Evolutionary conservation across 305 asterid species (phyloP).

Genomic region (Fraxinus floribunda): DNA sequence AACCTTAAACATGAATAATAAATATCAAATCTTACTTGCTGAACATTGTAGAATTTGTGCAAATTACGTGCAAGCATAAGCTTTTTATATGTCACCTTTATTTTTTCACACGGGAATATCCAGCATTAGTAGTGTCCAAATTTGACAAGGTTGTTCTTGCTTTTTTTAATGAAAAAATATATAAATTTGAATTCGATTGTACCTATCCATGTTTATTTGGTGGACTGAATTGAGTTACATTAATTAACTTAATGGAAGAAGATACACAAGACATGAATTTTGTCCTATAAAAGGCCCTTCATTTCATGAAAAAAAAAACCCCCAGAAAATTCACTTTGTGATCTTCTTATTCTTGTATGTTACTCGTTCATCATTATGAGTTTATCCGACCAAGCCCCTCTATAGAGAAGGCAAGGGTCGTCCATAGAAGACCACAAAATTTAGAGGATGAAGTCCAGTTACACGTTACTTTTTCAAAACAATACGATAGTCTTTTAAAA

Average conservation of each 20-base stretch:
- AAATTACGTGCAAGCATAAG: background rate
- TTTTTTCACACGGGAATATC: background rate
- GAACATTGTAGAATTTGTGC: background rate
- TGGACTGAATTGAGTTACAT: background rate
- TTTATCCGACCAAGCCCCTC: too few species aligned
- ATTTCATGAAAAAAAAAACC: too few species aligned
- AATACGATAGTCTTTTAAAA: too few species aligned
- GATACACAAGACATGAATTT: too few species aligned
- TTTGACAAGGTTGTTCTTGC: background rate
- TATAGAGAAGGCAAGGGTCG: too few species aligned
- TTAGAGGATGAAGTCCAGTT: too few species aligned
- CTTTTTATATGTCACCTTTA: background rate
- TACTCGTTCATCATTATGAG: too few species aligned
- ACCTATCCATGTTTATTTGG: background rate
- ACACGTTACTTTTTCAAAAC: too few species aligned
- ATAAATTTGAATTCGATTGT: background rate
- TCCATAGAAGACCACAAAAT: too few species aligned
- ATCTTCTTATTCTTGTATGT: too few species aligned
- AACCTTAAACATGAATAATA: background rate
- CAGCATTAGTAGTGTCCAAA: background rate
- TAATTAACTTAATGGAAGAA: background rate
- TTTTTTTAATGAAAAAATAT: background rate
- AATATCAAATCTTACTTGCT: background rate
- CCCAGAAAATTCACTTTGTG: background rate
- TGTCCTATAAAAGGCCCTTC: too few species aligned